Percentiles rank a stretch among this genome's conserved stretches.
Conservation (phyloP, 805 yeast species). For the Hanseniaspora pseudoguilliermondii region DNA sequence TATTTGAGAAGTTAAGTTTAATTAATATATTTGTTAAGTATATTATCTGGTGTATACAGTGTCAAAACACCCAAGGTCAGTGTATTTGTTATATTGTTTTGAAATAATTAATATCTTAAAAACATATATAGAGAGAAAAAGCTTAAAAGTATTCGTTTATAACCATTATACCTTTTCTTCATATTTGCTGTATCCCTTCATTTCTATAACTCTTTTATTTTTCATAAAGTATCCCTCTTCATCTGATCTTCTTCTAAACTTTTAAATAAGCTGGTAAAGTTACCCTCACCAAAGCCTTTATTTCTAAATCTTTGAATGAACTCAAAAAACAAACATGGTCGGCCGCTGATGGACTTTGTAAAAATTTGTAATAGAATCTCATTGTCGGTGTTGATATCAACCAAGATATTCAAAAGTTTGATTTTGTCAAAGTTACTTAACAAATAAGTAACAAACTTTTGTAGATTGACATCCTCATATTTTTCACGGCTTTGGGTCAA, state of each 20-base stretch:
- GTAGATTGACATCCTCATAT: constrained; percentile 32
- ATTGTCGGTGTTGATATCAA: constrained; percentile 48
- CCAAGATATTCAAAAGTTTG: constrained; percentile 43
- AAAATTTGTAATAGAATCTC: constrained; percentile 61
- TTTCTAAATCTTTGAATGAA: constrained; percentile 69
- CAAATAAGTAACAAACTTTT: neutral
- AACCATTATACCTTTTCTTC: no score
- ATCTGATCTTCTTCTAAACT: constrained; percentile 68
- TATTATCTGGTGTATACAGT: no score
- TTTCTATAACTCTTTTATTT: no score
- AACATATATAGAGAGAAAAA: no score
- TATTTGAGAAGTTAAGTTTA: no score
- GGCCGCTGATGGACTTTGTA: constrained; percentile 59
- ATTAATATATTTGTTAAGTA: no score
- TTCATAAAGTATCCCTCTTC: neutral
- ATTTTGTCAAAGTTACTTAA: constrained; percentile 30
- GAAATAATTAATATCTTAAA: no score
- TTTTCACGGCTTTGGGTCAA: constrained; percentile 37
- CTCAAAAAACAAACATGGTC: constrained; percentile 76
- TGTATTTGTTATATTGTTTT: no score
- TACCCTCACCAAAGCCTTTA: constrained; percentile 82
- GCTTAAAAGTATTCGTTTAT: no score
- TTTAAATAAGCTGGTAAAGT: constrained; percentile 70
- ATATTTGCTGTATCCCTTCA: neutral
- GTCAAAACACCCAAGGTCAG: no score